Evolutionary conservation across 1,284 basidiomycete species (phyloP).

Genomic region (Tausonia pullulans): DNA sequence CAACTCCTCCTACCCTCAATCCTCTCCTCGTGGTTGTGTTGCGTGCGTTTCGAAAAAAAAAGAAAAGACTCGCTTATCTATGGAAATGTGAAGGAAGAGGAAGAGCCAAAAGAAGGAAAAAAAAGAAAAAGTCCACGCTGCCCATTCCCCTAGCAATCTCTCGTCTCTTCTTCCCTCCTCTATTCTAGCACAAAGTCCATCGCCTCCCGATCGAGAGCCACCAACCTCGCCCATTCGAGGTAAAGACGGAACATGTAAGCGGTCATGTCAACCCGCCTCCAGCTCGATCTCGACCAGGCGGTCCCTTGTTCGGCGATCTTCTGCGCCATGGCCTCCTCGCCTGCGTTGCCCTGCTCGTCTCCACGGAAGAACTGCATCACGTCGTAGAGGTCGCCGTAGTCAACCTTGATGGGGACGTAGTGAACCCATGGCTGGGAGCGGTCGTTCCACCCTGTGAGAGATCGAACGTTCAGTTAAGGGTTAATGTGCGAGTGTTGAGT

Average conservation of each 20-base stretch:
- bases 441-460: slow-evolving; percentile 8
- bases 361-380: slow-evolving; percentile 14
- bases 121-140: not conserved
- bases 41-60: too few relatives aligned
- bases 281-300: slow-evolving; percentile 2
- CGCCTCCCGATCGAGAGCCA: not conserved
- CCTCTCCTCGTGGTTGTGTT: too few relatives aligned
- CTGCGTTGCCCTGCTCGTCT: not conserved
- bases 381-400: slow-evolving; percentile 17
- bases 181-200: slow-evolving; percentile 1
- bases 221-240: slow-evolving; percentile 14
- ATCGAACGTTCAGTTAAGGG: not conserved
- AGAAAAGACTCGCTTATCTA: too few relatives aligned
- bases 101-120: not conserved
- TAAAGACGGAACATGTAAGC: slow-evolving; percentile 17
- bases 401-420: slow-evolving; percentile 13
- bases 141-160: too few relatives aligned
- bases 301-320: slow-evolving; percentile 9
- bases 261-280: slow-evolving; percentile 16
- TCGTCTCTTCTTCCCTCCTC: not conserved
- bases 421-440: slow-evolving; percentile 15
- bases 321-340: slow-evolving; percentile 9
- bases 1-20: too few relatives aligned
- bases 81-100: not conserved
- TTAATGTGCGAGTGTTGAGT: not conserved